Percentiles rank a stretch among this genome's conserved stretches.
Conservation (phyloP, 805 yeast genomes). For the Cyberlindnera meyerae region DNA sequence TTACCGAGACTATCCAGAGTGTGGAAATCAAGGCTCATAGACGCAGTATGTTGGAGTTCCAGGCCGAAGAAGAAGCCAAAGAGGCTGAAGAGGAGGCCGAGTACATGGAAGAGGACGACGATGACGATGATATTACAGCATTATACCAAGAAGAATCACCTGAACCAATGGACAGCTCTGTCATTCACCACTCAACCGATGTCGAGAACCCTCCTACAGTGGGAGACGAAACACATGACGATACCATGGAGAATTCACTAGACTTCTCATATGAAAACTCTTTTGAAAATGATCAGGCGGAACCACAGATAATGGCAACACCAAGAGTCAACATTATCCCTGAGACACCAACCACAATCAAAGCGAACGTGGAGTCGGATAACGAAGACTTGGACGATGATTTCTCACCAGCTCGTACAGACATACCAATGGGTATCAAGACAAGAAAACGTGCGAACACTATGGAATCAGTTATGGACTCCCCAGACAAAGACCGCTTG, state of each 20-base stretch:
- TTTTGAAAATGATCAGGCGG: conserved; percentile 8
- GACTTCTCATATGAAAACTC: conserved; percentile 22
- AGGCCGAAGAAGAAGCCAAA: conserved; percentile 6
- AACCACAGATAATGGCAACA: conserved; percentile 8
- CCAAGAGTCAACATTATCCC: conserved; percentile 3
- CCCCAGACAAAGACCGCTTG: conserved; percentile 17
- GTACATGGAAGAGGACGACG: too few relatives aligned
- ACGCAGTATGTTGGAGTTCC: conserved; percentile 23
- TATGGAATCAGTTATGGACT: conserved; percentile 31
- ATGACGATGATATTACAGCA: conserved; percentile 27
- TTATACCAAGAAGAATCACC: conserved; percentile 18
- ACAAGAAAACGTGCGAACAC: conserved; percentile 24
- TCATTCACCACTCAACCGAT: not conserved
- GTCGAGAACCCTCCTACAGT: not conserved
- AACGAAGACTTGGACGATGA: conserved; percentile 16
- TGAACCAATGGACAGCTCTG: conserved; percentile 7
- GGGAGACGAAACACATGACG: conserved; percentile 6
- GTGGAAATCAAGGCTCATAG: conserved; percentile 31
- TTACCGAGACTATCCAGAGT: conserved; percentile 16
- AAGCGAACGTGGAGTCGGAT: conserved; percentile 14
- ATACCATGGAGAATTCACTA: too few relatives aligned
- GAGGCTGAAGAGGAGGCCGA: too few relatives aligned
- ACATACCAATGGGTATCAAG: conserved; percentile 7
- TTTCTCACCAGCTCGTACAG: conserved; percentile 2
- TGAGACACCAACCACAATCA: conserved; percentile 16